Base-by-base conservation (phyloP, 768 basidiomycete species). In the Suillus paluster region DNA sequence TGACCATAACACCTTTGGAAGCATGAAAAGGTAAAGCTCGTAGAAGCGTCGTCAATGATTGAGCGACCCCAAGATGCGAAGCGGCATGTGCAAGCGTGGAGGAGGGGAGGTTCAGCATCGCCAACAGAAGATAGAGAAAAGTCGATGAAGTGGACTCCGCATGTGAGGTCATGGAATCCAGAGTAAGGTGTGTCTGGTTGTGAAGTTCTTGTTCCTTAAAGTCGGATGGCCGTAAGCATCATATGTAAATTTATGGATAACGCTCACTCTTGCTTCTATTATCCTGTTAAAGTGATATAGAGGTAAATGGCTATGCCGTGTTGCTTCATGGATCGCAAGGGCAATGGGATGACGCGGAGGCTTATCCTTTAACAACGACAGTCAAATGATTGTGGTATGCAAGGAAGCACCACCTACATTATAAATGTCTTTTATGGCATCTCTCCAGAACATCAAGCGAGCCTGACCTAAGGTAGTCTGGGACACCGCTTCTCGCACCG, bases 371-470 rank as follows among this genome's bases (percentile, higher is more conserved):
- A 60, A 63, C 62, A 58, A 55, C 52, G 64, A 72, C 52, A 60
- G 50, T 63, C 48, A 68, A 54, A 65, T 62, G n/a, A 50, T 19
- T 44, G 21, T 10, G 27, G 34, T 55, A 41, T 54, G 36, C 42
- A 50, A 15, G 19, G 17, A 36, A 58, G 30, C 82, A 72, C 68
- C 49, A 71, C 74, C 62, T 54, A 90, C 93, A 70, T 89, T 83
- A 68, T 78, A 78, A 23, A 93, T 84, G 52, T 77, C 82, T 68
- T 87, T 90, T 30, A 94, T 69, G 14, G 90, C 87, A 70, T 95
- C 92, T 67, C 86, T 84, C 93, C 93, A 95, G 72, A 94, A 95
- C 71, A 94, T 88, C 79, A 93, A 84, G 65, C 91, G 83, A 83
- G 94, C 91, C 71, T 86, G 85, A n/a, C 92, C 93, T 60, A 95